Conservation (phyloP, 768 basidiomycete species). For the Leucosporidium yakuticum region DNA sequence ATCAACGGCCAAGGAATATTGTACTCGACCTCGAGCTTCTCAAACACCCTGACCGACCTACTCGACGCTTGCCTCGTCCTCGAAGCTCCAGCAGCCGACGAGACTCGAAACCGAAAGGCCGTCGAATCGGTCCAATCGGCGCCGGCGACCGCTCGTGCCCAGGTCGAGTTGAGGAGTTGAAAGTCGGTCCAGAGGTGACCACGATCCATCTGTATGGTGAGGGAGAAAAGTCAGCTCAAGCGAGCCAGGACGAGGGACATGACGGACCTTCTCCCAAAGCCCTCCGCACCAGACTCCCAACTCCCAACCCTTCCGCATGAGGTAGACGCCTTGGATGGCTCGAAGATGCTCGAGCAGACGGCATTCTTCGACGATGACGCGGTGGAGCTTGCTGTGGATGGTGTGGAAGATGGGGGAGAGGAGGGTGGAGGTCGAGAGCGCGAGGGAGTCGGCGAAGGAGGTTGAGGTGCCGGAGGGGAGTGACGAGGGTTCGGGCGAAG, state of each 20-base stretch:
- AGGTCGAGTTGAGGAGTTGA: slow-evolving; percentile 2
- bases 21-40: slow-evolving; percentile 1
- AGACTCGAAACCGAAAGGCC: neutral
- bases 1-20: neutral
- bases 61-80: no score
- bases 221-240: neutral
- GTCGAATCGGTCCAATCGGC: slow-evolving; percentile 3
- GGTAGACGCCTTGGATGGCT: slow-evolving; percentile 7
- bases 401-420: neutral
- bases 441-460: neutral
- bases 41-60: neutral
- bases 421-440: neutral
- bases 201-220: neutral
- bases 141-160: neutral
- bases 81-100: neutral
- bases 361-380: neutral
- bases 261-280: neutral
- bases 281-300: neutral
- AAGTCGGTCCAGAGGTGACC: slow-evolving; percentile 4
- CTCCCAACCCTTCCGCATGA: slow-evolving; percentile 6
- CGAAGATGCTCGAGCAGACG: neutral
- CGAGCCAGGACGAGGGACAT: neutral
- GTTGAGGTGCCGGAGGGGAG: neutral
- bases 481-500: neutral
- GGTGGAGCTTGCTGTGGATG: slow-evolving; percentile 1